Base-by-base conservation (phyloP, 2,329 filamentous ascomycete genomes). In the Tolypocladium capitatum region DNA sequence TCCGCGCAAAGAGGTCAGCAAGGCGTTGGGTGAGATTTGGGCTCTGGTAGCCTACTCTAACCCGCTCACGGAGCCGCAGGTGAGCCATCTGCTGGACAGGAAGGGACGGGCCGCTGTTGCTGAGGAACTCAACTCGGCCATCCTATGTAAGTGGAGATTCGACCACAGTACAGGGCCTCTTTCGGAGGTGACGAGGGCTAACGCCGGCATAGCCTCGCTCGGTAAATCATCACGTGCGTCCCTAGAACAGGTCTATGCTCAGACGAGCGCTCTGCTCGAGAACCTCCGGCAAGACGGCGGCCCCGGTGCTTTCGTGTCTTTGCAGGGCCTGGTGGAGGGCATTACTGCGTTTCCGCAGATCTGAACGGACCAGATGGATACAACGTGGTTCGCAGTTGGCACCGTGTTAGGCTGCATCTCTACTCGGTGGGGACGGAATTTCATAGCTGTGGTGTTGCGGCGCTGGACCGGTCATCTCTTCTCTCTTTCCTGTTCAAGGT, bases 81-180 rank as follows among this genome's bases (percentile, higher is more conserved):
- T 96, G 49, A 82, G 83, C 16, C 83, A 87, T 59, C 69, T 96
- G 50, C 70, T 98, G 49, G 86, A 94, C 57, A 73, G 77, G 35
- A 78, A 76, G 46, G 88, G 86, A 1, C 74, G 92, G 40, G 78
- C 82, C 18, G 74, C 80, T 18, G 87, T 97, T 36, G 90, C 90
- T 9, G 92, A 98, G 68, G 90, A 95, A 64, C 72, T 98, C 48
- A 97, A 97, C 65, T 86, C 87, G 51, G 90, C 88, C 43, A 95
- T 98, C 57, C 66, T 98, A 51, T 81, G 89, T 94, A 70, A 69
- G 81, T 74, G 16, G 13, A 5, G 10, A 18, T 30, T 18, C 38
- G 30, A 28, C 2, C 24, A 11, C 38, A 18, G n/a, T 10, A 21
- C 16, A 28, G 8, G 14, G 21, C 14, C 16, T 3, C n/a, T 5